These are phyloP conservation scores for Aspergillus cejpii DNA, from an alignment of 2,329 filamentous ascomycete genomes.

Conservation along the genomic window DNA sequence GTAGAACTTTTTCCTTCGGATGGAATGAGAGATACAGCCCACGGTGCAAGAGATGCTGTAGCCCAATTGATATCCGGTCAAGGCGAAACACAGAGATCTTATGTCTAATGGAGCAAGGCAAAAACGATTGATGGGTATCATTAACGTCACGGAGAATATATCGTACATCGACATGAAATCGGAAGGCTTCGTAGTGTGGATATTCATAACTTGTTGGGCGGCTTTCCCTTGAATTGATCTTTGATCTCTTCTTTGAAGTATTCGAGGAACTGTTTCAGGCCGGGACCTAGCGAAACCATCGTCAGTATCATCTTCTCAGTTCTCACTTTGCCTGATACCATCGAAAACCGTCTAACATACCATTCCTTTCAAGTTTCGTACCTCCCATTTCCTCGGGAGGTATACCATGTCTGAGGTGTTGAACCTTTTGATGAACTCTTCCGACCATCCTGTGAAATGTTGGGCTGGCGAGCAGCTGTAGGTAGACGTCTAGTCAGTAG, in stretches of 20 bases:
- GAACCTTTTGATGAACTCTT: slow-evolving; percentile 38
- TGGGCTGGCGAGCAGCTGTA: slow-evolving; percentile 39
- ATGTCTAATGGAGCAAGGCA: neutral
- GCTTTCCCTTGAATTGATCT: slow-evolving; percentile 37
- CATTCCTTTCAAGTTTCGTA: slow-evolving; percentile 35
- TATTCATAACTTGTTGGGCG: slow-evolving; percentile 26
- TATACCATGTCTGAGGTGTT: slow-evolving; percentile 38
- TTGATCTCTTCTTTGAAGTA: slow-evolving; percentile 41
- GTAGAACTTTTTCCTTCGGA: slow-evolving; percentile 19
- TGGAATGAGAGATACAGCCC: slow-evolving; percentile 21
- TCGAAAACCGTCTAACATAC: slow-evolving; percentile 16
- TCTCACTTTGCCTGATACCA: too few relatives aligned
- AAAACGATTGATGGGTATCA: slow-evolving; percentile 16
- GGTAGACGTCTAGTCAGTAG: slow-evolving; percentile 8
- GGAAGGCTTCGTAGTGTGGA: neutral
- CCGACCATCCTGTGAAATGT: slow-evolving; percentile 42
- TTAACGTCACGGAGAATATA: slow-evolving; percentile 11
- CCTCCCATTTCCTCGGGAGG: slow-evolving; percentile 41
- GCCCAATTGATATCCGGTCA: slow-evolving; percentile 21
- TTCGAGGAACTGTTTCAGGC: slow-evolving; percentile 29
- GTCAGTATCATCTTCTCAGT: slow-evolving; percentile 6
- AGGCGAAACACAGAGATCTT: neutral
- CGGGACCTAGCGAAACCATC: slow-evolving; percentile 16
- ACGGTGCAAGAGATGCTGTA: slow-evolving; percentile 15
- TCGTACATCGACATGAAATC: neutral